Evolutionary conservation across 139 green algal genomes (phyloP).

Genomic region (Mesotaenium endlicherianum): DNA sequence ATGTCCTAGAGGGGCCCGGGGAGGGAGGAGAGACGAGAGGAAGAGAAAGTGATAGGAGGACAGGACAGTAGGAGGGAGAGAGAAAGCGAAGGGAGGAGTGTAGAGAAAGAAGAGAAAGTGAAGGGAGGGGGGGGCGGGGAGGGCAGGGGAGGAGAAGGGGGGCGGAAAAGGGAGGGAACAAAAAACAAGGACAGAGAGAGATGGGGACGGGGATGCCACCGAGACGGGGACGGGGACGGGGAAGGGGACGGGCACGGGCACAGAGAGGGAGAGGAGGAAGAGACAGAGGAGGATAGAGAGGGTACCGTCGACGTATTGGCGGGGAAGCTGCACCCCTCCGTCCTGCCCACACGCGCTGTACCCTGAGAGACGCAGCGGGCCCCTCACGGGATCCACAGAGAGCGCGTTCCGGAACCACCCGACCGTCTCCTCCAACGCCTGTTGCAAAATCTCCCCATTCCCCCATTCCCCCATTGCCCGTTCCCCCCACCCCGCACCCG

Average conservation of each 20-base stretch:
- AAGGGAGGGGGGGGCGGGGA: too few species aligned
- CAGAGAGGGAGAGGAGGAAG: neutral
- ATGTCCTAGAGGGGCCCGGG: too few species aligned
- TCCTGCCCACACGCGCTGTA: conserved; percentile 23
- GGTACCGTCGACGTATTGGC: conserved; percentile 8
- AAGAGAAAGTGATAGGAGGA: neutral
- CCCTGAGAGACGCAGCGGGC: neutral
- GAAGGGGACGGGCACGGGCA: neutral
- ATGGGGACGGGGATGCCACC: neutral
- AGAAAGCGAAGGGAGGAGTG: neutral
- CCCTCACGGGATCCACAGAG: conserved; percentile 5
- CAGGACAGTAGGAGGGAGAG: too few species aligned
- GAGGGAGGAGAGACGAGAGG: too few species aligned
- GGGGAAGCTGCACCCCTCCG: conserved; percentile 6
- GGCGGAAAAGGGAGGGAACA: neutral
- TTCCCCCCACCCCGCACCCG: too few species aligned
- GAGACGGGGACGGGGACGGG: neutral
- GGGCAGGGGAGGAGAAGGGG: neutral
- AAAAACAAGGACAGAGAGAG: neutral
- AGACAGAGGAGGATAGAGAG: neutral
- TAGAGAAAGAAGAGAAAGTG: too few species aligned
- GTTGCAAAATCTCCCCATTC: too few species aligned
- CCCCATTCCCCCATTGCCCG: too few species aligned
- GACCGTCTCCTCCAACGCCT: conserved; percentile 7
- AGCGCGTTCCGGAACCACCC: conserved; percentile 8